Conservation (phyloP, 495 filamentous ascomycete species). For the Penicillium tannophilum region DNA sequence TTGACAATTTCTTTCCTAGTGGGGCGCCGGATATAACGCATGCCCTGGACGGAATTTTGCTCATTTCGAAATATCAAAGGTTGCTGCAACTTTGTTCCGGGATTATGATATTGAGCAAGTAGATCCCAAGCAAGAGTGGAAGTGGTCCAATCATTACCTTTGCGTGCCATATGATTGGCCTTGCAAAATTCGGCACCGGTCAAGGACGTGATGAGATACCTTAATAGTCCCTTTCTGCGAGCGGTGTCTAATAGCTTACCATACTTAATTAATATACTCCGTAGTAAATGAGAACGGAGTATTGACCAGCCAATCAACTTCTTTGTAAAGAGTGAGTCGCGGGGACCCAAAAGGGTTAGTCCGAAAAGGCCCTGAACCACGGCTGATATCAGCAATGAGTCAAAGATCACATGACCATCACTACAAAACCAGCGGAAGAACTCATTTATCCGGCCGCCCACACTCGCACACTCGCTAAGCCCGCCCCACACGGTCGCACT, state of each 20-base stretch:
- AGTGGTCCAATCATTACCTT: slow-evolving; percentile 38
- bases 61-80: slow-evolving; percentile 50
- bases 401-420: neutral
- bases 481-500: slow-evolving; percentile 3
- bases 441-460: neutral
- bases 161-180: slow-evolving; percentile 46
- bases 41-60: slow-evolving; percentile 51
- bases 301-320: too few relatives aligned
- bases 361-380: neutral
- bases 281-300: neutral
- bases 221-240: too few relatives aligned
- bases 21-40: slow-evolving; percentile 43
- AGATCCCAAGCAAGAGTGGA: slow-evolving; percentile 41
- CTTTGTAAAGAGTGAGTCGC: neutral
- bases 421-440: neutral
- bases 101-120: slow-evolving; percentile 46
- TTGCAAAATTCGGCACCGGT: slow-evolving; percentile 20
- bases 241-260: too few relatives aligned
- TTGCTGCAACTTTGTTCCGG: slow-evolving; percentile 38
- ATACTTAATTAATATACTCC: too few relatives aligned
- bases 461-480: slow-evolving; percentile 2
- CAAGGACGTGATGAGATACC: neutral
- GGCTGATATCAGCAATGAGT: slow-evolving; percentile 1
- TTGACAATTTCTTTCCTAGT: slow-evolving; percentile 23
- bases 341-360: neutral